Percentiles rank a stretch among this genome's conserved stretches.
phyloP scores from a whole-genome alignment of 1,139 yeast species.

The Geotrichum restrictum region DNA sequence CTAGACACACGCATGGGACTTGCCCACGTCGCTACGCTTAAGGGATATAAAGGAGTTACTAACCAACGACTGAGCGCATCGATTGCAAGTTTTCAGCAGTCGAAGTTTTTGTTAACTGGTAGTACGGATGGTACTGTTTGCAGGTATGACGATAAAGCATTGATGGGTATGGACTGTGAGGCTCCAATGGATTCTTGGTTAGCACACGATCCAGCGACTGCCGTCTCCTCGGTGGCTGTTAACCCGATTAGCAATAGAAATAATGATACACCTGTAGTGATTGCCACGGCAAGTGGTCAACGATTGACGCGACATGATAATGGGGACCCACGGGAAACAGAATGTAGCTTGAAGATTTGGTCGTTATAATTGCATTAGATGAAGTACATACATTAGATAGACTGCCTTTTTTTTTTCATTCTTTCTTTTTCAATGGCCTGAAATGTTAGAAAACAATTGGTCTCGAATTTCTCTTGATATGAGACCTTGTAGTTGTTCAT shows the following conservation, averaged over 20 bases:
- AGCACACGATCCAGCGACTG: constrained; percentile 20
- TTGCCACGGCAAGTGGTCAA: constrained; percentile 15
- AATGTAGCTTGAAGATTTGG: constrained; percentile 16
- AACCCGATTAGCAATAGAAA: constrained; percentile 24
- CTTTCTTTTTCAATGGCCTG: too few species aligned
- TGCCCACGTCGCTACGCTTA: constrained; percentile 23
- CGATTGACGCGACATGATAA: constrained; percentile 13
- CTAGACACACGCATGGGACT: constrained; percentile 37
- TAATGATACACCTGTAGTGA: not conserved
- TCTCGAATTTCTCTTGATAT: constrained; percentile 32
- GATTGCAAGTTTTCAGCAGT: constrained; percentile 6
- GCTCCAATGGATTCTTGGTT: constrained; percentile 14
- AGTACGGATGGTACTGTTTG: constrained; percentile 28
- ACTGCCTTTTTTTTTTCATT: not conserved
- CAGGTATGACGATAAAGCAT: constrained; percentile 30
- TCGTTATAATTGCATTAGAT: not conserved
- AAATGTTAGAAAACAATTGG: constrained; percentile 26
- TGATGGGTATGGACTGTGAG: constrained; percentile 27
- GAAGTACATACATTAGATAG: too few species aligned
- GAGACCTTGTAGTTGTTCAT: constrained; percentile 37
- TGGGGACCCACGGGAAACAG: not conserved
- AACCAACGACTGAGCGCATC: constrained; percentile 34
- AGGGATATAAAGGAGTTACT: constrained; percentile 23
- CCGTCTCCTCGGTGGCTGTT: constrained; percentile 26
- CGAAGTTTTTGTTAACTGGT: constrained; percentile 30